Evolutionary conservation across 495 filamentous ascomycete species (phyloP).

Genomic region (Xylaria curta): DNA sequence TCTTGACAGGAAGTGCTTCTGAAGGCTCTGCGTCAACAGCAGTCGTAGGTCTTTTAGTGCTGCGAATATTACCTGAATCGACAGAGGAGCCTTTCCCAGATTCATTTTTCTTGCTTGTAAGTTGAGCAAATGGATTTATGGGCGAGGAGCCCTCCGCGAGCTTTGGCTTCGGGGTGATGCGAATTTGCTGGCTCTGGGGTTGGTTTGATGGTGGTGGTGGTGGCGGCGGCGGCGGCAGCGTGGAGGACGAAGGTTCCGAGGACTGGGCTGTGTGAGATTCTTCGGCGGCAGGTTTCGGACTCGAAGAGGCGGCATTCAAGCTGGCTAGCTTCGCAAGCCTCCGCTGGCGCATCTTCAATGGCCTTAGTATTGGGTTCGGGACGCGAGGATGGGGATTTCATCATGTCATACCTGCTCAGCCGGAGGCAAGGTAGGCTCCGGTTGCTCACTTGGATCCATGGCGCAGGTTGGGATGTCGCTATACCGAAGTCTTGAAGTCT

Average conservation of each 20-base stretch:
- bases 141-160: constrained; percentile 15
- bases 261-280: constrained; percentile 23
- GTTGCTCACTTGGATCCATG: constrained; percentile 39
- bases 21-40: constrained; percentile 30
- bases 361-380: background rate
- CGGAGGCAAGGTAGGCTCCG: constrained; percentile 35
- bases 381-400: background rate
- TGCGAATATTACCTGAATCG: constrained; percentile 33
- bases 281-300: constrained; percentile 30
- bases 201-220: background rate
- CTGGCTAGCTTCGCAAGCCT: constrained; percentile 67
- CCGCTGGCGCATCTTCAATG: constrained; percentile 69
- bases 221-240: too few species aligned
- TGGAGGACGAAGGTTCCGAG: constrained; percentile 20
- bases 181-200: constrained; percentile 25
- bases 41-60: constrained; percentile 29
- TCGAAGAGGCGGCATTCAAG: constrained; percentile 23
- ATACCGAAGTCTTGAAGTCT: background rate
- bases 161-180: constrained; percentile 12
- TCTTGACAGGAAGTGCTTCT: constrained; percentile 33
- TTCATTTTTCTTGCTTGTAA: constrained; percentile 46
- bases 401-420: constrained; percentile 38
- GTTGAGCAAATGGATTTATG: constrained; percentile 49
- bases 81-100: constrained; percentile 27
- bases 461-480: background rate